phyloP scores from a whole-genome alignment of 2,329 filamentous ascomycete genomes.

The Drechslerella coelobrocha region DNA sequence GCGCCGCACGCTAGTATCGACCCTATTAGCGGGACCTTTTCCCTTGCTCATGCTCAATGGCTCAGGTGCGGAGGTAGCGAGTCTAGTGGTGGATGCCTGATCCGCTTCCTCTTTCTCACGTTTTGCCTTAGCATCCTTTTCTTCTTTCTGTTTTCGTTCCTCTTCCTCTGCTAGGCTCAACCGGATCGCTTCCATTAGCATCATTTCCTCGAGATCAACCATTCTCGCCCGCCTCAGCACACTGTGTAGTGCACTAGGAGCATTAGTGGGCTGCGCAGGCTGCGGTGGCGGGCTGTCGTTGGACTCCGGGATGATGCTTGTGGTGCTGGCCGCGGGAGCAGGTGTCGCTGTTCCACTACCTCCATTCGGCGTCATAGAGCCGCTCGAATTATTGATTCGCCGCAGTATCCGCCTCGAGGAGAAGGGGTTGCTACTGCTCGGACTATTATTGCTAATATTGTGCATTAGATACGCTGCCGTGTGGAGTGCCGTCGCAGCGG shows the following conservation, averaged over 20 bases:
- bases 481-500: constrained; percentile 90
- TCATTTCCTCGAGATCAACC: constrained; percentile 93
- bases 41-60: constrained; percentile 36
- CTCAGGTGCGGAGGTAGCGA: constrained; percentile 48
- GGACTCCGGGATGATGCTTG: constrained; percentile 50
- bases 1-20: constrained; percentile 26
- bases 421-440: constrained; percentile 41
- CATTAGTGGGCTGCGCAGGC: constrained; percentile 53
- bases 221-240: constrained; percentile 70
- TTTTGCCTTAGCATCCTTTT: constrained; percentile 85
- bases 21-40: constrained; percentile 21
- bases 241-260: constrained; percentile 59
- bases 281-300: constrained; percentile 53
- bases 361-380: constrained; percentile 45
- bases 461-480: constrained; percentile 90
- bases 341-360: constrained; percentile 41
- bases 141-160: constrained; percentile 83
- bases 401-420: constrained; percentile 44
- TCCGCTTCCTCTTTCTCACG: constrained; percentile 72
- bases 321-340: constrained; percentile 35
- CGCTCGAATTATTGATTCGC: constrained; percentile 40
- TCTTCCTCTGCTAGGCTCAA: constrained; percentile 91
- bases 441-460: constrained; percentile 30
- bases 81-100: constrained; percentile 17
- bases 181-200: constrained; percentile 97